Percentiles rank a stretch among this genome's conserved stretches.
These are phyloP conservation scores for Papiliotrema fonsecae DNA, from an alignment of 1,284 basidiomycete species.

Conservation along the genomic window DNA sequence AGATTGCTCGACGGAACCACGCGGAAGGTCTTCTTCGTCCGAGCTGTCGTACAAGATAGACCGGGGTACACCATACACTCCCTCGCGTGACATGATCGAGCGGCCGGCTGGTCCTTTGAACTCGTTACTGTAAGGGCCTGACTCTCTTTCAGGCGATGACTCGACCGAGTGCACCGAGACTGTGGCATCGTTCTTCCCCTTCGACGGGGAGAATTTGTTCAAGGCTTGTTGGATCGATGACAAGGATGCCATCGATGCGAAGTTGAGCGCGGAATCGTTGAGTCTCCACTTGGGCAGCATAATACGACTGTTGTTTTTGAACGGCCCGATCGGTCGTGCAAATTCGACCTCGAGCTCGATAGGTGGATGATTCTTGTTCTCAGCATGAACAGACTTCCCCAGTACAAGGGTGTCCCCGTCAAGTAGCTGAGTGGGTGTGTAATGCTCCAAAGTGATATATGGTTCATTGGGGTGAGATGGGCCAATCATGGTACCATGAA, in stretches of 20 bases:
- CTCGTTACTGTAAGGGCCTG: too few relatives aligned
- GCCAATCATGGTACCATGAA: conserved; percentile 26
- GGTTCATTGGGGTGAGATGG: neutral
- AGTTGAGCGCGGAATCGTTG: neutral
- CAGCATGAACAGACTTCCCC: neutral
- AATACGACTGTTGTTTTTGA: neutral
- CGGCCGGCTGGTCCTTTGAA: too few relatives aligned
- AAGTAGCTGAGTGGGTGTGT: conserved; percentile 14
- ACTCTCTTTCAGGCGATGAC: neutral
- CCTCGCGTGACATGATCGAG: neutral
- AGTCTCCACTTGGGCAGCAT: neutral
- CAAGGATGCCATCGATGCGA: neutral
- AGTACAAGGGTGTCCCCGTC: conserved; percentile 20
- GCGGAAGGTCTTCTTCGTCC: conserved; percentile 2
- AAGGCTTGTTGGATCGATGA: neutral
- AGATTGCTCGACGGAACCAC: neutral
- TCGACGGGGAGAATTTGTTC: neutral
- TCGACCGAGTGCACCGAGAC: neutral
- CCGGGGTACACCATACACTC: conserved; percentile 12
- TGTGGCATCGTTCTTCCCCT: neutral
- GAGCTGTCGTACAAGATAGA: conserved; percentile 14
- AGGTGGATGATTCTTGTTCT: neutral
- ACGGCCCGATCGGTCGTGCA: neutral
- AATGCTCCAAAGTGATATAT: neutral
- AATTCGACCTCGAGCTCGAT: neutral